Conservation (phyloP, 257 asterid genomes). For the Orobanche coerulescens region DNA sequence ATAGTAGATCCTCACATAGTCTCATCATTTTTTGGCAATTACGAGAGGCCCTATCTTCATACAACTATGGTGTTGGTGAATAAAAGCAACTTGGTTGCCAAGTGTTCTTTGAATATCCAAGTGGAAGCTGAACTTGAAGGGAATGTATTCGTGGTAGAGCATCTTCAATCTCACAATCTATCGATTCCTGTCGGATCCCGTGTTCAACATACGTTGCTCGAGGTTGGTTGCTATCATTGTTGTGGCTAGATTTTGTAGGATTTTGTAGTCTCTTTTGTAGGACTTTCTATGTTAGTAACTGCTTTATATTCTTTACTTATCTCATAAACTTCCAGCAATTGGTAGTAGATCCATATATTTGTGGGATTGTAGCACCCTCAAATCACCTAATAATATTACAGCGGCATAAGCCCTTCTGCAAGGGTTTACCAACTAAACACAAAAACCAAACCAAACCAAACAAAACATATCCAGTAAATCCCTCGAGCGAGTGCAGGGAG, state of each 20-base stretch:
- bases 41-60: constrained; percentile 66
- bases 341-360: constrained; percentile 3
- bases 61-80: constrained; percentile 69
- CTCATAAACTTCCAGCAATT: constrained; percentile 3
- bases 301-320: background rate
- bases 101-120: constrained; percentile 78
- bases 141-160: constrained; percentile 51
- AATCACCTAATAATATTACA: too few relatives aligned
- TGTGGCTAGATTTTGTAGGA: constrained; percentile 6
- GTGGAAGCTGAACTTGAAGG: constrained; percentile 75
- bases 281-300: background rate
- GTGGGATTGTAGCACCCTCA: background rate
- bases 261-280: background rate
- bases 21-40: constrained; percentile 64
- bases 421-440: too few relatives aligned
- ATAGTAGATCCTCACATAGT: constrained; percentile 92
- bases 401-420: too few relatives aligned
- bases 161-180: constrained; percentile 54
- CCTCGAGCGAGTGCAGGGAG: too few relatives aligned
- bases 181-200: constrained; percentile 56
- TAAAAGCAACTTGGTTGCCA: constrained; percentile 46
- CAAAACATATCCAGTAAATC: too few relatives aligned
- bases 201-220: constrained; percentile 65
- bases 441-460: too few relatives aligned
- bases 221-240: constrained; percentile 44